Evolutionary conservation across 306 rosid genomes (phyloP), one percentile per base, ranked within the genome.

Genomic region (Begonia peltatifolia): DNA sequence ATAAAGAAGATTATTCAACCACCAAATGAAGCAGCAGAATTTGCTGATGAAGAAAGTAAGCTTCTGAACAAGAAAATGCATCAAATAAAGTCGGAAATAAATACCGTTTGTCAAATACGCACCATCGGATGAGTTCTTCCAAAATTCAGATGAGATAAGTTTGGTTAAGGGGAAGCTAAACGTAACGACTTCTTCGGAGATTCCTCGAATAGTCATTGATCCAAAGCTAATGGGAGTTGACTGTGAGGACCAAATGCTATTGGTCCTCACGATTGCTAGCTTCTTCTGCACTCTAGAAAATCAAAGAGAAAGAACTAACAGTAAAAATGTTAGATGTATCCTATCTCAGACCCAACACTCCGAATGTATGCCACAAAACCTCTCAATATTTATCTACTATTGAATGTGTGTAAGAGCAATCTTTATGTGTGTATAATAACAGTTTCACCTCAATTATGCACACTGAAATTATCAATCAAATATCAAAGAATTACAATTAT

Each of bases 271-370:
- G 80, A 83, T 92, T 64, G 99, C 96, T 6, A 76, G 79, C 74
- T 86, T 92, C 63, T 92, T 92, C 63, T 92, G 99, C 73, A 86
- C 93, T 14, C 7, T 71, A 57, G 94, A 86, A 10, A 79, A 86
- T 64, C 96, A 86, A 0, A 92, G 85, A 54, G 81, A 79, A 60
- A 86, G 99, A 66, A 95, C 96, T 47, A 70, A 86, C 55, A 79
- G 94, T 43, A 92, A 92, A 92, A 87, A 92, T 20, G 70, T 83
- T 48, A 76, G 96, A 65, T 73, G 82, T 17, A 92, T 92, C 94
- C 22, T 80, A 63, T 38, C 75, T 25, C 99, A 86, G 69, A 86
- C 86, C 61, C 73, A 75, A 63, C 87, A 80, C 62, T 66, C 61
- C 67, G 35, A 44, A n/a, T 20, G 58, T 42, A 9, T 42, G 23